Percentiles rank a stretch among this genome's conserved stretches.
Evolutionary conservation across 352 stramenopile species (phyloP).

Genomic region (Phytophthora sojae): DNA sequence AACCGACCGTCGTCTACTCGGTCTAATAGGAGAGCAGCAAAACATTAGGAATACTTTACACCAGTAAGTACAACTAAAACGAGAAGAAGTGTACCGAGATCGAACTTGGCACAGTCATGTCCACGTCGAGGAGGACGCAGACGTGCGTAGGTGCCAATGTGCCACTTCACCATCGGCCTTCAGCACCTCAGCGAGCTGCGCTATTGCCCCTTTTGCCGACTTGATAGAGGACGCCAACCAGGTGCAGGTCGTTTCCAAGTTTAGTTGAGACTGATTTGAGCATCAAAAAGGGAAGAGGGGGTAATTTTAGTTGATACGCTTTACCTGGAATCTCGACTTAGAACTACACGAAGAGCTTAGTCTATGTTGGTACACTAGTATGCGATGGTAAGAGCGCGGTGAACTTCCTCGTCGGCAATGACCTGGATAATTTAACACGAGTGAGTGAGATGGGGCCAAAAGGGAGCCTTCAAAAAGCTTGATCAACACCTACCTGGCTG

Average conservation of each 20-base stretch:
- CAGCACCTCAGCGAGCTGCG: neutral
- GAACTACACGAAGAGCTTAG: neutral
- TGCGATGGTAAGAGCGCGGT: slow-evolving; percentile 16
- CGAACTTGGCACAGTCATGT: slow-evolving; percentile 69
- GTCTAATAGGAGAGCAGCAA: slow-evolving; percentile 33
- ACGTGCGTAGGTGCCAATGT: slow-evolving; percentile 79
- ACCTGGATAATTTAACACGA: slow-evolving; percentile 11
- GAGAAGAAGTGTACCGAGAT: slow-evolving; percentile 44
- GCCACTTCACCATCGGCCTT: slow-evolving; percentile 70
- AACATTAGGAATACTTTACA: neutral
- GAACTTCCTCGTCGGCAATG: slow-evolving; percentile 25
- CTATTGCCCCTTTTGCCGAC: neutral
- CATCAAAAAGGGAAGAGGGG: neutral
- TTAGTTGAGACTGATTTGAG: neutral
- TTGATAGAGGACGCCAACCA: slow-evolving; percentile 1
- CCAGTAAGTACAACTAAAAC: neutral
- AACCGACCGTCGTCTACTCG: slow-evolving; percentile 57
- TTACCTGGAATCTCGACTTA: neutral
- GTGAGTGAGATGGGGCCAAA: neutral
- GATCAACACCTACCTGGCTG: slow-evolving; percentile 12
- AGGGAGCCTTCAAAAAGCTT: neutral
- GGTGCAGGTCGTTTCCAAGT: slow-evolving; percentile 28
- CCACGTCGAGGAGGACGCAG: slow-evolving; percentile 65
- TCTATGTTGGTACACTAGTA: slow-evolving; percentile 13
- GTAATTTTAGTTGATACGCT: slow-evolving; percentile 30